Base-by-base conservation (phyloP, 768 basidiomycete species). In the Termitomyces sp. region DNA sequence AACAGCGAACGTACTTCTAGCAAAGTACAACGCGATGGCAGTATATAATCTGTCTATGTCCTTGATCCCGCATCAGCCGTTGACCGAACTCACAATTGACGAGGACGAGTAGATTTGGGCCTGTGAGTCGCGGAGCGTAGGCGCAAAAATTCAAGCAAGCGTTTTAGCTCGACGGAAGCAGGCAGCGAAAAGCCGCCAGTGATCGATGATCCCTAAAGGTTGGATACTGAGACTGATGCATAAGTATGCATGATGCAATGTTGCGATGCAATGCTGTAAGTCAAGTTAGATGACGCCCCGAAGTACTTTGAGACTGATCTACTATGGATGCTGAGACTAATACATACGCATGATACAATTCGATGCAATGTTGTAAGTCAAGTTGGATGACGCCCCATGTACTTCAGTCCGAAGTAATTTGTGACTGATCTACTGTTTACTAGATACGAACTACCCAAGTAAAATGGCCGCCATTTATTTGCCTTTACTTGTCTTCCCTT, bases 401-500 rank as follows among this genome's bases (percentile, higher is more conserved):
- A 44, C 43, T 44, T 22, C 24, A 22, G 14, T 30, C 7, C 30
- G 30, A 7, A 30, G 30, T 30, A 8, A 2, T 49, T n/a, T 20
- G 22, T 35, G 6, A 3, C 8, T 28, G 38, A 16, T 43, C 20
- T 14, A 50, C 33, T 35, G 12, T 7, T 35, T 35, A 35, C 32
- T 14, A 35, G 3, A 50, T 32, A 20, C 7, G 6, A 16, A 14
- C 22, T 24, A 35, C 14, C 8, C 14, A 13, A 50, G 16, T 5
- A 0, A 51, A 38, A 26, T 16, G 16, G 26, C 36, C 16, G 36
- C 32, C 36, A 26, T 24, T 30, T 57, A 61, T 45, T 73, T 77
- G 58, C 70, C 67, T 42, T 53, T 42, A 42, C 52, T 42, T 13
- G 5, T 30, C 58, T 73, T 76, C 36, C 70, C 73, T 54, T 78